Evolutionary conservation across 1,284 basidiomycete species (phyloP).

Genomic region (Sporisorium exsertum): DNA sequence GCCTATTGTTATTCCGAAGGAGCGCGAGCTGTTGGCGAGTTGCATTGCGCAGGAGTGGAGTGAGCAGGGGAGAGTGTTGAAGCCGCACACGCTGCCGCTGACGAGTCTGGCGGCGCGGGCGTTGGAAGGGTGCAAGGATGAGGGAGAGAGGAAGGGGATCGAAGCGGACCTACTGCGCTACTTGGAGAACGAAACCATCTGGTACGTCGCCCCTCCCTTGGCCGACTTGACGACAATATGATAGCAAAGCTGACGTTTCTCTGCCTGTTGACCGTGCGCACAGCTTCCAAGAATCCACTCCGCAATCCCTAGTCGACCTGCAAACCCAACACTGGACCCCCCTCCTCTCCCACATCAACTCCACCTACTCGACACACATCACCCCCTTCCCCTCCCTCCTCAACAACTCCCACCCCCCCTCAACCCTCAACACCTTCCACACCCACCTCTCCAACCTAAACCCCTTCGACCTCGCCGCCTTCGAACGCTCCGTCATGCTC

Average conservation of each 20-base stretch:
- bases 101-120: conserved; percentile 86
- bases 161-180: conserved; percentile 83
- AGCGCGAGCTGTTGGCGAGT: conserved; percentile 80
- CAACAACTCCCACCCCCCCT: conserved; percentile 35
- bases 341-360: conserved; percentile 83
- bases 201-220: conserved; percentile 60
- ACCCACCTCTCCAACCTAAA: conserved; percentile 32
- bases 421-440: conserved; percentile 27
- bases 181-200: conserved; percentile 94
- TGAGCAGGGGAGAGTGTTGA: conserved; percentile 85
- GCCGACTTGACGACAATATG: background rate
- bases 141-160: conserved; percentile 76
- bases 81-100: conserved; percentile 90
- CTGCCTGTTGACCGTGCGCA: background rate
- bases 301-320: conserved; percentile 80
- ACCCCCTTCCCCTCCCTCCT: conserved; percentile 46
- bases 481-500: conserved; percentile 89
- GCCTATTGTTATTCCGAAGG: conserved; percentile 78
- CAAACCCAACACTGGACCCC: conserved; percentile 93
- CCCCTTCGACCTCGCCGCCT: conserved; percentile 72
- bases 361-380: conserved; percentile 72
- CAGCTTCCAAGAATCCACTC: conserved; percentile 81
- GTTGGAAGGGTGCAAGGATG: conserved; percentile 81
- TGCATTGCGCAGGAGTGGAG: conserved; percentile 97
- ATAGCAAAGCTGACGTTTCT: background rate